These are phyloP conservation scores for Cruciata laevipes DNA, from an alignment of 257 asterid genomes.

Conservation along the genomic window DNA sequence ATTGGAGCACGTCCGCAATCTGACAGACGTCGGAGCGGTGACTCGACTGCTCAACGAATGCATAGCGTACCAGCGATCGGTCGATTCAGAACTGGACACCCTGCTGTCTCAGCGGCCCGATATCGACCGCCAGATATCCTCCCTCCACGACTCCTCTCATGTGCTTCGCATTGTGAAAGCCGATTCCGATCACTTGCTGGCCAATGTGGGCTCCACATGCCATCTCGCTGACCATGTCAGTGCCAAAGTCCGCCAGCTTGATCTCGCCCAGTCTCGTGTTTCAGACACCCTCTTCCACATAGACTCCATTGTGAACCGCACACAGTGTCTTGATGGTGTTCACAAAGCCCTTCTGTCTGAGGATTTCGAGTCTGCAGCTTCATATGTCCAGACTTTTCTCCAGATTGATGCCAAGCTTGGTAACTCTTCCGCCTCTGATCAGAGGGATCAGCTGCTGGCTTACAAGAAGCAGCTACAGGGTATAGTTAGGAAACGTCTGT, in stretches of 20 bases:
- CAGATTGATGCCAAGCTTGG: slow-evolving; percentile 72
- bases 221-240: slow-evolving; percentile 75
- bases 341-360: slow-evolving; percentile 59
- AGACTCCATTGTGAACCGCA: slow-evolving; percentile 68
- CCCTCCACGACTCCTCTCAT: slow-evolving; percentile 66
- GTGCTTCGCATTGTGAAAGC: slow-evolving; percentile 62
- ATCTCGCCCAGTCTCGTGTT: slow-evolving; percentile 81
- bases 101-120: slow-evolving; percentile 72
- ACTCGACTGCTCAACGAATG: slow-evolving; percentile 88
- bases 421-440: slow-evolving; percentile 58
- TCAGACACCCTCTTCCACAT: slow-evolving; percentile 70
- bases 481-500: background rate
- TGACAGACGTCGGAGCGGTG: slow-evolving; percentile 85
- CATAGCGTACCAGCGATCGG: slow-evolving; percentile 82
- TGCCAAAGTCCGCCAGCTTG: slow-evolving; percentile 79
- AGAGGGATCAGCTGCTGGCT: slow-evolving; percentile 74
- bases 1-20: slow-evolving; percentile 51
- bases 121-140: slow-evolving; percentile 61
- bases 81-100: slow-evolving; percentile 70
- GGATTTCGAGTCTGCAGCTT: slow-evolving; percentile 81
- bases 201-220: slow-evolving; percentile 74
- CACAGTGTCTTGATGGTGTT: slow-evolving; percentile 77
- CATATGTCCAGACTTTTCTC: slow-evolving; percentile 60
- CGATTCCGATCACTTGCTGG: slow-evolving; percentile 58
- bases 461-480: slow-evolving; percentile 80